A percentile compares a stretch with the other conserved stretches of the same genome.
phyloP scores from a whole-genome alignment of 2,329 filamentous ascomycete species.

The Fusarium pseudograminearum region DNA sequence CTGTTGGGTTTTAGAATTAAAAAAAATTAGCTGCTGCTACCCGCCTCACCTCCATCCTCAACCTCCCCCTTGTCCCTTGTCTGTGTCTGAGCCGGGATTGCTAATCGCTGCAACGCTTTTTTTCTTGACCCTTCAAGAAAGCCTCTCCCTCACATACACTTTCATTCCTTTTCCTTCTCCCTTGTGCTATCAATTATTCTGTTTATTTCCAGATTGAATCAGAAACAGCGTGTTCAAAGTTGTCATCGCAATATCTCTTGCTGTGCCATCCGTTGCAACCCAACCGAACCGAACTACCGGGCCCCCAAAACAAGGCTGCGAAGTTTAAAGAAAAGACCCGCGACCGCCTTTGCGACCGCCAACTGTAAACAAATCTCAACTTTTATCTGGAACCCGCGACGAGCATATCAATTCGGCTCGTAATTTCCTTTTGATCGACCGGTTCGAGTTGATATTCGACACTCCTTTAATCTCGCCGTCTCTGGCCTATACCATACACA shows the following conservation, averaged over 20 bases:
- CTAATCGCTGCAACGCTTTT: constrained; percentile 35
- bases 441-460: constrained; percentile 5
- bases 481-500: not conserved
- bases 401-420: constrained; percentile 16
- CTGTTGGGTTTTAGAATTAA: not conserved
- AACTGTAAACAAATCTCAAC: constrained; percentile 29
- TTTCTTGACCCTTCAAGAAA: constrained; percentile 17
- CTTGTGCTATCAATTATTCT: constrained; percentile 3
- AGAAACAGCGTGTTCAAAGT: constrained; percentile 10
- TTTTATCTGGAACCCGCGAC: not conserved
- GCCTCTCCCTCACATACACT: constrained; percentile 22
- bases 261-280: constrained; percentile 20
- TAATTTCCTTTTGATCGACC: not conserved
- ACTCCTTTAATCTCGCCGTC: constrained; percentile 3
- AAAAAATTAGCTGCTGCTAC: not conserved
- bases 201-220: constrained; percentile 11
- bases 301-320: constrained; percentile 22
- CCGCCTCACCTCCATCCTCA: not conserved
- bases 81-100: constrained; percentile 41
- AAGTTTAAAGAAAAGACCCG: constrained; percentile 14
- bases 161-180: constrained; percentile 16
- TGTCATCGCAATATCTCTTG: constrained; percentile 2
- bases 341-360: constrained; percentile 31
- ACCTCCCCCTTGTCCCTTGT: constrained; percentile 18
- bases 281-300: constrained; percentile 14